Percentiles rank a stretch among this genome's conserved stretches.
These are phyloP conservation scores for Chlamydomonas sphaeroides DNA, from an alignment of 139 green algal genomes.

Conservation along the genomic window DNA sequence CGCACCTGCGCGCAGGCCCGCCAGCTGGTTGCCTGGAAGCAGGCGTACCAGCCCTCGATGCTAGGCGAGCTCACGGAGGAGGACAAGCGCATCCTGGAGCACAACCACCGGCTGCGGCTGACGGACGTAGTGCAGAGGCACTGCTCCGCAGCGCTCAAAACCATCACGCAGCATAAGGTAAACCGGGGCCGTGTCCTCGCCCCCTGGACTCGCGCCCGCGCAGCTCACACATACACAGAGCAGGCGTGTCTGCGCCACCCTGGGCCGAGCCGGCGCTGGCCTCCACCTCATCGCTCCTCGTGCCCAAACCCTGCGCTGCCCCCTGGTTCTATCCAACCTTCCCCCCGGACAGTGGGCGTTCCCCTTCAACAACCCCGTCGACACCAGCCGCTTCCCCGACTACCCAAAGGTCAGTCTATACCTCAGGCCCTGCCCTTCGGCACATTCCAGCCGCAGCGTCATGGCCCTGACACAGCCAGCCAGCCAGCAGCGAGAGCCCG, in stretches of 20 bases:
- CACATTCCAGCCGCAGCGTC: too few relatives aligned
- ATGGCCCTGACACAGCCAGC: too few relatives aligned
- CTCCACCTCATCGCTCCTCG: too few relatives aligned
- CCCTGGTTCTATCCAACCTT: background rate
- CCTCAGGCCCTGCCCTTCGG: too few relatives aligned
- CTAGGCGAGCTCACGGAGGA: slow-evolving; percentile 40
- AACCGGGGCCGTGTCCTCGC: too few relatives aligned
- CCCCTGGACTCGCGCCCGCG: too few relatives aligned
- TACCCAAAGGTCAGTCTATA: too few relatives aligned
- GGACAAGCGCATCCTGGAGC: slow-evolving; percentile 35
- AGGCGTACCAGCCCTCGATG: slow-evolving; percentile 19
- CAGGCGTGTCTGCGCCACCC: too few relatives aligned
- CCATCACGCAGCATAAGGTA: slow-evolving; percentile 49
- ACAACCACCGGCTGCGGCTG: slow-evolving; percentile 21
- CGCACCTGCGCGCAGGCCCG: slow-evolving; percentile 43
- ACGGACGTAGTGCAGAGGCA: slow-evolving; percentile 37
- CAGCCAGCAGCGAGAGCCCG: too few relatives aligned
- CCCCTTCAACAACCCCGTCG: slow-evolving; percentile 87
- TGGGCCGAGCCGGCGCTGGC: too few relatives aligned
- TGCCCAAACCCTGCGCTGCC: too few relatives aligned
- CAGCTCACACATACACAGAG: too few relatives aligned
- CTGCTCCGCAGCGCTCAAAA: slow-evolving; percentile 21
- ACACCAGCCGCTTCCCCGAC: slow-evolving; percentile 74
- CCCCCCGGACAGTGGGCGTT: slow-evolving; percentile 75
- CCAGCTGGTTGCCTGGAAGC: slow-evolving; percentile 46